Percentiles rank a stretch among this genome's conserved stretches.
These are phyloP conservation scores for Rhypophila decipiens DNA, from an alignment of 495 filamentous ascomycete genomes.

Conservation along the genomic window DNA sequence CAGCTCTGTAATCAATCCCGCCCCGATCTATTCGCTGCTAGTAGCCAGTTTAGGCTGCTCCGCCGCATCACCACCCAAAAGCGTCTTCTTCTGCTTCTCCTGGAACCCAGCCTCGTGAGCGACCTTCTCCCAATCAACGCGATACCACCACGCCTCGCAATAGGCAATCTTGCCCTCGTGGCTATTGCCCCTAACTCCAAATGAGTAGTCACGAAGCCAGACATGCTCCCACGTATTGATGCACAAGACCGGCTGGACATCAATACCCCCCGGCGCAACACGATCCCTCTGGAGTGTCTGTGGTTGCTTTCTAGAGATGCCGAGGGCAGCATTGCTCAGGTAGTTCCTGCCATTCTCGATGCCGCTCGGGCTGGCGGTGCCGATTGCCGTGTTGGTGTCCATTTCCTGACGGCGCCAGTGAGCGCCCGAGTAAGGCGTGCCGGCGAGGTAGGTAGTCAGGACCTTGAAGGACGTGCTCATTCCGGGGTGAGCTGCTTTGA, in stretches of 20 bases:
- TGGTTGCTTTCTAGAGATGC: constrained; percentile 36
- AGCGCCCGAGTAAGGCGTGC: constrained; percentile 77
- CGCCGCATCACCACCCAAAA: no score
- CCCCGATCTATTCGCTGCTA: no score
- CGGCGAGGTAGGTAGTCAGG: constrained; percentile 85
- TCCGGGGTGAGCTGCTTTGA: constrained; percentile 38
- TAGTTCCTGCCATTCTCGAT: constrained; percentile 25
- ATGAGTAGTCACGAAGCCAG: constrained; percentile 79
- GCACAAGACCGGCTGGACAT: constrained; percentile 72
- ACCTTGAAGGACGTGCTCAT: constrained; percentile 53
- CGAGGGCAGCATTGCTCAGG: constrained; percentile 35
- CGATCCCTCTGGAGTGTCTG: constrained; percentile 26
- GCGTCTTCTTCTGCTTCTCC: constrained; percentile 5
- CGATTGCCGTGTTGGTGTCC: constrained; percentile 67
- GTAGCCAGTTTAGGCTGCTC: no score
- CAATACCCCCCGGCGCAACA: constrained; percentile 60
- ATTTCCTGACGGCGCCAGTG: constrained; percentile 72
- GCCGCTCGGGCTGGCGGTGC: constrained; percentile 22
- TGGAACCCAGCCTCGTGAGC: constrained; percentile 18
- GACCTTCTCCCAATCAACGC: constrained; percentile 81
- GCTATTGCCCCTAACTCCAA: constrained; percentile 32
- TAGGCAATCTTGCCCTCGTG: constrained; percentile 77
- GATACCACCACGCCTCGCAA: constrained; percentile 77
- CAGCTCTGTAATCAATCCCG: no score
- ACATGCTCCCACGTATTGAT: constrained; percentile 96